phyloP scores from a whole-genome alignment of 768 basidiomycete species.

The Calocybe gangraenosa region DNA sequence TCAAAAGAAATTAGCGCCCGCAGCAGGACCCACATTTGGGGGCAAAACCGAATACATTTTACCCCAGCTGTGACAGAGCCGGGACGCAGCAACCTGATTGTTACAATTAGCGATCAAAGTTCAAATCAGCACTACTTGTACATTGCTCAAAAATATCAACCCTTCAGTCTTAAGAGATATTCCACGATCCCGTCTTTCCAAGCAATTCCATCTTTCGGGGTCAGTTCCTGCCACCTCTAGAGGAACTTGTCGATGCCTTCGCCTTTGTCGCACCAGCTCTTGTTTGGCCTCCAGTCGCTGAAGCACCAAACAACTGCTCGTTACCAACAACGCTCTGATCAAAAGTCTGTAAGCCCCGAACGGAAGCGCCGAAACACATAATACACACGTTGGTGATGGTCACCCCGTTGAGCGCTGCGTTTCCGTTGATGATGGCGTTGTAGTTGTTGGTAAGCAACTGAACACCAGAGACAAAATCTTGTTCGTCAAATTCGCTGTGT shows the following conservation, averaged over 20 bases:
- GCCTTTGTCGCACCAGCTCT: background rate
- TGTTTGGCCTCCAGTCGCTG: background rate
- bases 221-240: background rate
- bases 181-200: no score
- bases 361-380: no score
- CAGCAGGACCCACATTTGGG: no score
- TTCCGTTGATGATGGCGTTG: slow-evolving; percentile 13
- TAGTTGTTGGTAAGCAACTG: slow-evolving; percentile 24
- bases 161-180: no score
- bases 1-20: no score
- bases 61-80: no score
- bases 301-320: slow-evolving; percentile 17
- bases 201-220: no score
- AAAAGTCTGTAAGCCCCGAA: background rate
- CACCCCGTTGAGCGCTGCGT: slow-evolving; percentile 14
- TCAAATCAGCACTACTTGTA: no score
- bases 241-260: background rate
- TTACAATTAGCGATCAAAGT: no score
- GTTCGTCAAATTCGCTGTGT: slow-evolving; percentile 22
- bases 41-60: no score
- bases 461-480: slow-evolving; percentile 23
- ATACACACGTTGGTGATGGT: slow-evolving; percentile 19
- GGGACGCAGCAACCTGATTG: no score
- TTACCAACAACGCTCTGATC: slow-evolving; percentile 20
- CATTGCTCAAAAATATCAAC: no score